phyloP scores from a whole-genome alignment of 176 grass and related monocot genomes.

The Rhipidocladum racemiflorum region DNA sequence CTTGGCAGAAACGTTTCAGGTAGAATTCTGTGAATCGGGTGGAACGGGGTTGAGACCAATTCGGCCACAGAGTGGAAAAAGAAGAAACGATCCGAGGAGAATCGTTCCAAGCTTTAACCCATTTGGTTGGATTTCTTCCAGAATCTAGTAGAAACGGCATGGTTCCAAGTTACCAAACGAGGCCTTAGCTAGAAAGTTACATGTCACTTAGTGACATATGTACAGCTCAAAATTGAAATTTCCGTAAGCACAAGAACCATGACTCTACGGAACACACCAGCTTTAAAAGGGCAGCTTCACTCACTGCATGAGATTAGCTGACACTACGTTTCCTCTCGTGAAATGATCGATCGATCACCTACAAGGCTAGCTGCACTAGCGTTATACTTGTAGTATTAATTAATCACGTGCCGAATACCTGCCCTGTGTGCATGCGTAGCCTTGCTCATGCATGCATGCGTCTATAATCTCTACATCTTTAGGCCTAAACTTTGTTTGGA shows the following conservation, averaged over 20 bases:
- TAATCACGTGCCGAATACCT: too few relatives aligned
- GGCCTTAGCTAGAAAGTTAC: background rate
- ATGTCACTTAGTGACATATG: background rate
- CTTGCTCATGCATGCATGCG: background rate
- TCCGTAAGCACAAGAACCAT: background rate
- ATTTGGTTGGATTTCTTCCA: too few relatives aligned
- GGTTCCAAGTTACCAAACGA: too few relatives aligned
- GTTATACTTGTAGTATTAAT: background rate
- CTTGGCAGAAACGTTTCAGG: too few relatives aligned
- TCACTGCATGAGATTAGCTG: background rate
- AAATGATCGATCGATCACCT: background rate
- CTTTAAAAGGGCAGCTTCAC: background rate
- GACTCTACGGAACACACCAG: background rate
- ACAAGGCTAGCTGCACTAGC: background rate
- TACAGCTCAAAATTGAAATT: background rate
- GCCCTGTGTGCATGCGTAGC: background rate
- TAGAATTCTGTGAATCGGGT: too few relatives aligned
- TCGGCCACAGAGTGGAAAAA: too few relatives aligned
- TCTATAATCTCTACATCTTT: background rate
- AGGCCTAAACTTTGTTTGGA: conserved; percentile 43
- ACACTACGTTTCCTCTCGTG: background rate
- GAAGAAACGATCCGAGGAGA: too few relatives aligned
- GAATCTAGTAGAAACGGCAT: too few relatives aligned
- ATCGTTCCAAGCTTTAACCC: too few relatives aligned
- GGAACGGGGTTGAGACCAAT: too few relatives aligned